phyloP scores from a whole-genome alignment of 106 monocot genomes.

The Allium fistulosum region DNA sequence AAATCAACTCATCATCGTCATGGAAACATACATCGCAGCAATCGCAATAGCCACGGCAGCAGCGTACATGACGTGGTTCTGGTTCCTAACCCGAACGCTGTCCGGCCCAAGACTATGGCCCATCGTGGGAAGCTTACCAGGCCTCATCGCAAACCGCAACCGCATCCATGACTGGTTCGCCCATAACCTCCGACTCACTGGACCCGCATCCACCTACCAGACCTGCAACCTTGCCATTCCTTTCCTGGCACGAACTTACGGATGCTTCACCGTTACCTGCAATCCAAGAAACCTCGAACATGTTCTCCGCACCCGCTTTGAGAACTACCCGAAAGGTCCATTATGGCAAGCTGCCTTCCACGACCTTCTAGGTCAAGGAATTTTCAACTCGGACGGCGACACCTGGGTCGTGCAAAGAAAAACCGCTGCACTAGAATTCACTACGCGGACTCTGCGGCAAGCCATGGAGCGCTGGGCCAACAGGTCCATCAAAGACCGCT shows the following conservation, averaged over 20 bases:
- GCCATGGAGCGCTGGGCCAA: conserved; percentile 84
- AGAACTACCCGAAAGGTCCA: conserved; percentile 15
- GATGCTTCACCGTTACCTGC: background rate
- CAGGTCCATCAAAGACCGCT: conserved; percentile 44
- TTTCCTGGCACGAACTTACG: conserved; percentile 20
- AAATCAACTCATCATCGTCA: too few species aligned
- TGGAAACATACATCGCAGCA: background rate
- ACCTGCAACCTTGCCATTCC: conserved; percentile 69
- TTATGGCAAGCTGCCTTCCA: conserved; percentile 1
- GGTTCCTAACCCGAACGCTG: conserved; percentile 27
- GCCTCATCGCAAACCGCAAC: conserved; percentile 46
- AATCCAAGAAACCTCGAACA: conserved; percentile 12
- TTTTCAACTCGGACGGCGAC: conserved; percentile 43
- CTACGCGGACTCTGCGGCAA: conserved; percentile 36
- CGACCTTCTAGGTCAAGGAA: conserved; percentile 31
- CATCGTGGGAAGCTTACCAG: conserved; percentile 48
- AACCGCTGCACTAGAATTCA: conserved; percentile 37
- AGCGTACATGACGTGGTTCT: conserved; percentile 58
- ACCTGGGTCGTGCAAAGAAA: conserved; percentile 29
- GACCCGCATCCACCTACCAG: conserved; percentile 61
- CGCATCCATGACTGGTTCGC: conserved; percentile 76
- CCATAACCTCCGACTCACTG: conserved; percentile 45
- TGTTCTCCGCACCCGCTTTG: conserved; percentile 12
- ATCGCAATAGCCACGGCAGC: conserved; percentile 15
- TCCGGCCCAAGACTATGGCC: conserved; percentile 64